Percentiles rank a stretch among this genome's conserved stretches.
These are phyloP conservation scores for Acanthamoeba polyphaga DNA, from an alignment of 208 protist species.

Conservation along the genomic window DNA sequence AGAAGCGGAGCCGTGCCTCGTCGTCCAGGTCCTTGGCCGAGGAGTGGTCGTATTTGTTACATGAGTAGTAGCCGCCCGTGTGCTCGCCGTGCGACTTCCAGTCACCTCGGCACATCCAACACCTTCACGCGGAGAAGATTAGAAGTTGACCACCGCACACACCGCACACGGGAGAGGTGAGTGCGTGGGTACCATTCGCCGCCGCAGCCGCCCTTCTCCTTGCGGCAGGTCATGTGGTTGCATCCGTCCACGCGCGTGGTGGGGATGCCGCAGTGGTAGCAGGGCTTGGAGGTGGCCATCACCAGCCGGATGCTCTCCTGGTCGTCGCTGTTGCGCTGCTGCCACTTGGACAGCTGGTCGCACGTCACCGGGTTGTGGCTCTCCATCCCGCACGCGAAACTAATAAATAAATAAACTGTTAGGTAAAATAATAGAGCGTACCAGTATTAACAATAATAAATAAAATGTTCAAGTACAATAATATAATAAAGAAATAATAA, in stretches of 20 bases:
- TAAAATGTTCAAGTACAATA: no score
- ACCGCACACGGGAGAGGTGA: neutral
- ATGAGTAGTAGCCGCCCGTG: slow-evolving; percentile 86
- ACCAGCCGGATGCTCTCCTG: slow-evolving; percentile 82
- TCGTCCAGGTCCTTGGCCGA: slow-evolving; percentile 81
- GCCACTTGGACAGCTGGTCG: slow-evolving; percentile 82
- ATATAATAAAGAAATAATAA: no score
- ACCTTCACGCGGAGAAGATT: neutral
- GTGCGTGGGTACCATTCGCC: slow-evolving; percentile 78
- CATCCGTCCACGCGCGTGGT: slow-evolving; percentile 82
- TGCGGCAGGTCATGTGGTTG: slow-evolving; percentile 86
- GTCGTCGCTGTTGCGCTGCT: slow-evolving; percentile 84
- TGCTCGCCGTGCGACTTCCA: slow-evolving; percentile 86
- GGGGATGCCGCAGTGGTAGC: slow-evolving; percentile 83
- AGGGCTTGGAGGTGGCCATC: slow-evolving; percentile 84
- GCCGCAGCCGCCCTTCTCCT: slow-evolving; percentile 82
- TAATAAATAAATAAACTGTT: no score
- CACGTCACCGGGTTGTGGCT: slow-evolving; percentile 85
- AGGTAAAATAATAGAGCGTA: no score
- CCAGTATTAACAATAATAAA: no score
- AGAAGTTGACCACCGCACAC: neutral
- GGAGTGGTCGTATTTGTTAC: slow-evolving; percentile 85
- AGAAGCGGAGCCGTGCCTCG: neutral
- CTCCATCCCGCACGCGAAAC: slow-evolving; percentile 83
- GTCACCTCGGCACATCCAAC: slow-evolving; percentile 86